Percentiles rank a stretch among this genome's conserved stretches.
These are phyloP conservation scores for Jaenimonas drosophilae DNA, from an alignment of 208 protist genomes.

Conservation along the genomic window DNA sequence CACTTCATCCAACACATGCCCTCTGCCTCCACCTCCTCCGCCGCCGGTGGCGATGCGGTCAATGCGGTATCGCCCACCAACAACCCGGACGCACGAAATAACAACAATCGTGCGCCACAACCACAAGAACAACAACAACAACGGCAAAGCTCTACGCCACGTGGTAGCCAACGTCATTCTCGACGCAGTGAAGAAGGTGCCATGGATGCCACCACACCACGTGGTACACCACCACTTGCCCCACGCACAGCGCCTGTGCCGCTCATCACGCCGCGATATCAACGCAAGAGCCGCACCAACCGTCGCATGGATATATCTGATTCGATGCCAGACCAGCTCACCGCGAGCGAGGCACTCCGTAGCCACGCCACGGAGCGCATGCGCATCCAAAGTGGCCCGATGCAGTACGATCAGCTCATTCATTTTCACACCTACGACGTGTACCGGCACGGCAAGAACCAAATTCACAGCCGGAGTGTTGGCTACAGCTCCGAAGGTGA, in stretches of 20 bases:
- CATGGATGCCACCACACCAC: too few species aligned
- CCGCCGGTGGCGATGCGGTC: too few species aligned
- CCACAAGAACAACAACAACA: neutral
- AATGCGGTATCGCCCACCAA: too few species aligned
- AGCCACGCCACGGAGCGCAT: slow-evolving; percentile 58
- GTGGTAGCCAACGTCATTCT: too few species aligned
- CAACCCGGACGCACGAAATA: too few species aligned
- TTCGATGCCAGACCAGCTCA: slow-evolving; percentile 20
- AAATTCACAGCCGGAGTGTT: slow-evolving; percentile 70
- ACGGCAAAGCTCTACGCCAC: neutral
- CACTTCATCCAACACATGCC: too few species aligned
- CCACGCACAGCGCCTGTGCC: slow-evolving; percentile 36
- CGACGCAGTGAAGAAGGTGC: too few species aligned
- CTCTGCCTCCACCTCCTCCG: too few species aligned
- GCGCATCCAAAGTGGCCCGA: slow-evolving; percentile 43
- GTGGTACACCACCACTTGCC: slow-evolving; percentile 17
- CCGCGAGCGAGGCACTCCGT: slow-evolving; percentile 29
- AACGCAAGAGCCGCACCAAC: slow-evolving; percentile 48
- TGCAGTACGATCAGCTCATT: slow-evolving; percentile 54
- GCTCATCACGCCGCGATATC: slow-evolving; percentile 73
- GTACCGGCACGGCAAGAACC: slow-evolving; percentile 58
- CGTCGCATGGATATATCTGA: slow-evolving; percentile 60
- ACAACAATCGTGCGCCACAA: too few species aligned
- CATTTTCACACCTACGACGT: slow-evolving; percentile 85
- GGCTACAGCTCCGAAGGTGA: slow-evolving; percentile 85